These are phyloP conservation scores for Pichia manshurica DNA, from an alignment of 805 yeast species.

Conservation along the genomic window DNA sequence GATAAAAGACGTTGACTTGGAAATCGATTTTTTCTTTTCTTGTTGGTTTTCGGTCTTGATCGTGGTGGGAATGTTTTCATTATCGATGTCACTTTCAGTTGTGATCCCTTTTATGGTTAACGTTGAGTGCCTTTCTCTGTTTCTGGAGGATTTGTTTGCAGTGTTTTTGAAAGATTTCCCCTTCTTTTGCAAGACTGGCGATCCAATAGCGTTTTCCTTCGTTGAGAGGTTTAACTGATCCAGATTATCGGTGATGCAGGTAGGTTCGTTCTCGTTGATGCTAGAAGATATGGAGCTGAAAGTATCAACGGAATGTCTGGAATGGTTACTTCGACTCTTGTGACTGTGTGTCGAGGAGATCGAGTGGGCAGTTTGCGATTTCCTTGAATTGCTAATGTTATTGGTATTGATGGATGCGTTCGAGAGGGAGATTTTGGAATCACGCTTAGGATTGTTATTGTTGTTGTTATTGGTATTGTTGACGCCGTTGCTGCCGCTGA, in stretches of 20 bases:
- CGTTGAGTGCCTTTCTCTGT: no score
- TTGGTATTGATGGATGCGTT: no score
- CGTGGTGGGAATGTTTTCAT: not conserved
- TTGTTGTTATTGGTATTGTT: not conserved
- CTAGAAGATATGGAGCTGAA: slow-evolving; percentile 5
- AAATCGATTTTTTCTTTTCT: not conserved
- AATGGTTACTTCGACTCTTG: not conserved
- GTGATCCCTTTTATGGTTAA: not conserved
- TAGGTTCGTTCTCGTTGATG: not conserved
- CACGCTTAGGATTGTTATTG: not conserved
- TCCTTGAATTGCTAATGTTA: not conserved
- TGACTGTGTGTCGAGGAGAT: no score
- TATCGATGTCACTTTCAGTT: not conserved
- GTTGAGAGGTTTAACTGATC: not conserved
- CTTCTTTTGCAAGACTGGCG: no score
- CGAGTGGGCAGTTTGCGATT: not conserved
- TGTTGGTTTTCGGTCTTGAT: not conserved
- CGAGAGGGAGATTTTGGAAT: not conserved
- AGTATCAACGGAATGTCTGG: slow-evolving; percentile 4
- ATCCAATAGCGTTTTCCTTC: no score
- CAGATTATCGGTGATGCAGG: not conserved
- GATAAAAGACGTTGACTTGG: slow-evolving; percentile 8
- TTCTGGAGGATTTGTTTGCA: no score
- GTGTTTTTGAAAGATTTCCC: no score
- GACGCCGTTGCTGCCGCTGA: not conserved